Conservation (phyloP, 306 rosid genomes). For the Cucumis sativus region DNA sequence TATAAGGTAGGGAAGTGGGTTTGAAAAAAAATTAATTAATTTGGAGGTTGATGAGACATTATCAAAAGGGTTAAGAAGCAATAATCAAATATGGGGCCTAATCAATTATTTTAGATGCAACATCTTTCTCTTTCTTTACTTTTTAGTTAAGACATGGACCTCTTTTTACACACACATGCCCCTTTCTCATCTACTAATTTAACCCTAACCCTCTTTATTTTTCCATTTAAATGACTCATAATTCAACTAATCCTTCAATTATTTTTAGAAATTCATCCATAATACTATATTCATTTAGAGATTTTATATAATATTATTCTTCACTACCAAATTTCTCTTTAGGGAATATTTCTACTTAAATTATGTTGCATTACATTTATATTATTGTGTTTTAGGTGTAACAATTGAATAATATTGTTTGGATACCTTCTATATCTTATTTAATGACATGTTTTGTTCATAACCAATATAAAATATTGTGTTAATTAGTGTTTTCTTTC, state of each 20-base stretch:
- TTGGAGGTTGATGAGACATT: constrained; percentile 48
- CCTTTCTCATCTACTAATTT: background rate
- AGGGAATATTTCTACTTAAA: background rate
- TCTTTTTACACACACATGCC: background rate
- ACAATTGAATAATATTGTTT: background rate
- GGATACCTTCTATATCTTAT: background rate
- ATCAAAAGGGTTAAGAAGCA: constrained; percentile 60
- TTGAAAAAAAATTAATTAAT: background rate
- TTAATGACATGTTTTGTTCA: background rate
- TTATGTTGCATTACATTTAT: background rate
- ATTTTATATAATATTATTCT: background rate
- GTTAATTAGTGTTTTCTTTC: background rate
- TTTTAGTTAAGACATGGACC: constrained; percentile 34
- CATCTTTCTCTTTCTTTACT: constrained; percentile 49
- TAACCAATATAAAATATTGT: background rate
- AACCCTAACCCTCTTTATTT: background rate
- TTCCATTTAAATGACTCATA: constrained; percentile 7
- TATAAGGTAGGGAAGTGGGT: background rate
- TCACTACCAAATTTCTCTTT: background rate
- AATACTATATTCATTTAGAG: background rate
- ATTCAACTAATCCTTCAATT: background rate
- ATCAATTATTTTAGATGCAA: constrained; percentile 45
- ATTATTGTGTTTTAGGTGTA: background rate
- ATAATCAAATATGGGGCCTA: constrained; percentile 42
- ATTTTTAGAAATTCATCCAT: background rate